Evolutionary conservation across 768 basidiomycete species (phyloP).

Genomic region (Rhizopogon vulgaris): DNA sequence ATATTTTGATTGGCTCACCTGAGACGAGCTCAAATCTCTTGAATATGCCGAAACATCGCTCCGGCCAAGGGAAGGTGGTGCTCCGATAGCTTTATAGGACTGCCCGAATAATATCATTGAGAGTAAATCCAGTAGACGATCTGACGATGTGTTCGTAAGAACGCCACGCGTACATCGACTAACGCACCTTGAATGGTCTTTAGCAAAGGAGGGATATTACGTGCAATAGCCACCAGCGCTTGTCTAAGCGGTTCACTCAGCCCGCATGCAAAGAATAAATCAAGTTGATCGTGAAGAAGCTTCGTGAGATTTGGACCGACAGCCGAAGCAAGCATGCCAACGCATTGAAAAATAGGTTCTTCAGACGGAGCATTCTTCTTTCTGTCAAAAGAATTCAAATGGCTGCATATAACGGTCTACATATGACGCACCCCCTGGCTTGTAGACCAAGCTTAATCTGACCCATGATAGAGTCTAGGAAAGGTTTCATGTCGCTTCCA

Average conservation of each 20-base stretch:
- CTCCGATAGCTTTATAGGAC: constrained; percentile 82
- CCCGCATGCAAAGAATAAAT: constrained; percentile 93
- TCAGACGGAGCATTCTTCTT: constrained; percentile 91
- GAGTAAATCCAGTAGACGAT: constrained; percentile 83
- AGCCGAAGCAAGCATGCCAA: constrained; percentile 91
- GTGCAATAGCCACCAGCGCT: constrained; percentile 79
- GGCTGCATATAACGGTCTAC: neutral
- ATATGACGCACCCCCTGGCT: constrained; percentile 62
- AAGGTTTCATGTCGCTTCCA: constrained; percentile 91
- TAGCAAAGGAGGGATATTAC: constrained; percentile 83
- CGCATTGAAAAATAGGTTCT: constrained; percentile 95
- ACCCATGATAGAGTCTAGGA: constrained; percentile 85
- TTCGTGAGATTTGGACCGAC: constrained; percentile 96
- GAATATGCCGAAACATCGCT: constrained; percentile 43
- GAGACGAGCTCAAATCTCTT: constrained; percentile 46
- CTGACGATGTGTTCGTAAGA: constrained; percentile 31
- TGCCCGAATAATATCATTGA: constrained; percentile 79
- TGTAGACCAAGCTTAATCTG: constrained; percentile 89
- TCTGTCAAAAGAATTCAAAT: constrained; percentile 25
- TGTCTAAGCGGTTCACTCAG: constrained; percentile 83
- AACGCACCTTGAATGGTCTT: constrained; percentile 82
- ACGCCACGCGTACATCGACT: neutral
- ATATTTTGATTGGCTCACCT: constrained; percentile 27
- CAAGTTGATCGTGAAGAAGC: constrained; percentile 91
- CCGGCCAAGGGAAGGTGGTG: constrained; percentile 58